phyloP scores from a whole-genome alignment of 768 basidiomycete genomes.

The Tulasnella sp. region DNA sequence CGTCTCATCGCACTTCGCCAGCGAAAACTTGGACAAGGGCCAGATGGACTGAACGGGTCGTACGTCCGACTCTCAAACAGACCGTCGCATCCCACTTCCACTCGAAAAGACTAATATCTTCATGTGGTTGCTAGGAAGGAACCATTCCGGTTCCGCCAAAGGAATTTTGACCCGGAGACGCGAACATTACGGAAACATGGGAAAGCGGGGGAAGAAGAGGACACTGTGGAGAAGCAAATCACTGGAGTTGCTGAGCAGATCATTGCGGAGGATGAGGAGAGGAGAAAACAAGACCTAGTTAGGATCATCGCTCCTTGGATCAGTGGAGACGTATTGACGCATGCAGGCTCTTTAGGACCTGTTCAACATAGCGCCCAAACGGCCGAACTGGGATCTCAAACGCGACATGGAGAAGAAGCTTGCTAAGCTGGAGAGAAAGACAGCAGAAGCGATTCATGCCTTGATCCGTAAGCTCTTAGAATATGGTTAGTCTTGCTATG shows the following conservation, averaged over 20 bases:
- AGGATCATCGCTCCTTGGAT: conserved; percentile 23
- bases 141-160: conserved; percentile 37
- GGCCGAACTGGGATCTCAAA: conserved; percentile 93
- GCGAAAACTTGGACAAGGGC: conserved; percentile 50
- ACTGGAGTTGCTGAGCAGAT: conserved; percentile 76
- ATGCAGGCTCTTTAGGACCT: conserved; percentile 48
- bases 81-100: neutral
- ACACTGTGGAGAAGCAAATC: conserved; percentile 82
- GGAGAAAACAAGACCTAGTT: conserved; percentile 79
- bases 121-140: neutral
- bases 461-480: conserved; percentile 66
- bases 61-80: neutral
- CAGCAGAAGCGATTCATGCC: conserved; percentile 84
- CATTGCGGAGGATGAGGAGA: conserved; percentile 75
- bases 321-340: neutral
- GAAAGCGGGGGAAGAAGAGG: conserved; percentile 44
- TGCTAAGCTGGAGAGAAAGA: conserved; percentile 78
- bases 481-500: neutral
- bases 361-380: conserved; percentile 95
- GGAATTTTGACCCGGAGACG: conserved; percentile 88
- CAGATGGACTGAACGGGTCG: conserved; percentile 25
- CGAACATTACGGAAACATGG: conserved; percentile 61
- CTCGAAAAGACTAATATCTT: conserved; percentile 26
- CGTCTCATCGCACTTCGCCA: conserved; percentile 67
- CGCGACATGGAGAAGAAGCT: conserved; percentile 87